Evolutionary conservation across 768 basidiomycete genomes (phyloP).

Genomic region (Suillus cothurnatus): DNA sequence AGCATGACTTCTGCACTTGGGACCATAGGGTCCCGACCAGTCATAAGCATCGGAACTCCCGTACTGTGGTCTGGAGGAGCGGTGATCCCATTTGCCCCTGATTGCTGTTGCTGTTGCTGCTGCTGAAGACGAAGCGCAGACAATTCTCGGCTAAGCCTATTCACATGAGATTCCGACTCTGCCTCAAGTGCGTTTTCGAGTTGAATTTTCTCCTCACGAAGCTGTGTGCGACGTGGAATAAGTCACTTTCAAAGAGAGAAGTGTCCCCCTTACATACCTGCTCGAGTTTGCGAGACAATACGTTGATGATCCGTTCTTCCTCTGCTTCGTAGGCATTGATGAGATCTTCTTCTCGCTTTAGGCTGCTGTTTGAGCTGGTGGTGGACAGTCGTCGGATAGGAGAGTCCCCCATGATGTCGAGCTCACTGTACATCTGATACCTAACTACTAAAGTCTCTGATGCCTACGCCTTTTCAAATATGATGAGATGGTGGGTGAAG

Average conservation of each 20-base stretch:
- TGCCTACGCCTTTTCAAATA: not conserved
- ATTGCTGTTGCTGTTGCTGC: conserved; percentile 34
- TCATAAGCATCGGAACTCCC: conserved; percentile 12
- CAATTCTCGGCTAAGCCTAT: conserved; percentile 71
- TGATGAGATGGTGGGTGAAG: conserved; percentile 1
- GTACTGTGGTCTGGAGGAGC: conserved; percentile 29
- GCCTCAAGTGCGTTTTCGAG: conserved; percentile 83
- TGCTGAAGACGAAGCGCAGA: conserved; percentile 63
- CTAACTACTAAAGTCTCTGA: not conserved
- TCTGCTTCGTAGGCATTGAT: conserved; percentile 91
- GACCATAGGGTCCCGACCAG: conserved; percentile 32
- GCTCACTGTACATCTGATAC: conserved; percentile 4
- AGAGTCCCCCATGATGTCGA: conserved; percentile 36
- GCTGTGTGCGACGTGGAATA: conserved; percentile 40
- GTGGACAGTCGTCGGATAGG: conserved; percentile 61
- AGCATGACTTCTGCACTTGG: conserved; percentile 62
- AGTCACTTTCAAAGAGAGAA: conserved; percentile 7
- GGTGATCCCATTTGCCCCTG: conserved; percentile 22
- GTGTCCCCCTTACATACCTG: conserved; percentile 47
- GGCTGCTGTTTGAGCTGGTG: conserved; percentile 50
- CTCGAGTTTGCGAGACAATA: conserved; percentile 81
- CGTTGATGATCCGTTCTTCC: conserved; percentile 86
- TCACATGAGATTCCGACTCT: conserved; percentile 85
- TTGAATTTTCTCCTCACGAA: conserved; percentile 83
- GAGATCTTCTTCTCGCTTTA: conserved; percentile 65